phyloP scores from a whole-genome alignment of 192 early-diverging fungal genomes.

The Backusella morwellensis region DNA sequence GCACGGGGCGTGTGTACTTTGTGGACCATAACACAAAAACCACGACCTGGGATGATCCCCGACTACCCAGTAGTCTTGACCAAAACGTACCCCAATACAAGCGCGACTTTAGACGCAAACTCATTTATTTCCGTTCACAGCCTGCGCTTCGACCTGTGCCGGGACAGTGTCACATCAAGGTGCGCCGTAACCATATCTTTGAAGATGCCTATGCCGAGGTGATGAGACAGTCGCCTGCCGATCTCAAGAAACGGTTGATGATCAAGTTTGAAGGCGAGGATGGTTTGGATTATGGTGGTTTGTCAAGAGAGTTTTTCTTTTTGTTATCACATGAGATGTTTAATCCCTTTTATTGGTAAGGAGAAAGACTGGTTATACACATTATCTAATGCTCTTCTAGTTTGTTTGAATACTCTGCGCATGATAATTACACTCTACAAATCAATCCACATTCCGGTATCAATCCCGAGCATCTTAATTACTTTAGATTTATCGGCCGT shows the following conservation, averaged over 20 bases:
- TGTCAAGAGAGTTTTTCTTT: slow-evolving; percentile 98
- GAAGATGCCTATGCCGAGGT: slow-evolving; percentile 95
- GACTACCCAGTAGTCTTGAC: slow-evolving; percentile 78
- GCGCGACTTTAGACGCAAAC: slow-evolving; percentile 95
- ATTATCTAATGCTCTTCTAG: slow-evolving; percentile 39
- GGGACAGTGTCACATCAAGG: slow-evolving; percentile 92
- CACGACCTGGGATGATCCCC: slow-evolving; percentile 97
- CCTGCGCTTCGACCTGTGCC: slow-evolving; percentile 84
- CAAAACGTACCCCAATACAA: slow-evolving; percentile 98
- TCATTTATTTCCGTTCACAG: slow-evolving; percentile 96
- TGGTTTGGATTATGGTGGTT: slow-evolving; percentile 97
- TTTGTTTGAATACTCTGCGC: slow-evolving; percentile 96
- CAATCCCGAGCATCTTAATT: slow-evolving; percentile 97
- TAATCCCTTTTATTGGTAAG: slow-evolving; percentile 72
- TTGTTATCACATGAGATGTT: slow-evolving; percentile 98
- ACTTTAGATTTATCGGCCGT: slow-evolving; percentile 98
- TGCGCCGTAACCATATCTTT: slow-evolving; percentile 85
- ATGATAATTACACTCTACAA: slow-evolving; percentile 98
- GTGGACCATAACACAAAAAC: slow-evolving; percentile 98
- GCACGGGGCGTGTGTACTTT: slow-evolving; percentile 96
- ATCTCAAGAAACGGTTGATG: slow-evolving; percentile 96
- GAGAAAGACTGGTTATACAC: background rate
- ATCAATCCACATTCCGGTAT: slow-evolving; percentile 95
- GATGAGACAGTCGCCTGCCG: slow-evolving; percentile 87
- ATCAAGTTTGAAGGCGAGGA: slow-evolving; percentile 99